Evolutionary conservation across 805 yeast species (phyloP), one percentile per base, ranked within the genome.

Genomic region (Teunomyces aglyptinius): DNA sequence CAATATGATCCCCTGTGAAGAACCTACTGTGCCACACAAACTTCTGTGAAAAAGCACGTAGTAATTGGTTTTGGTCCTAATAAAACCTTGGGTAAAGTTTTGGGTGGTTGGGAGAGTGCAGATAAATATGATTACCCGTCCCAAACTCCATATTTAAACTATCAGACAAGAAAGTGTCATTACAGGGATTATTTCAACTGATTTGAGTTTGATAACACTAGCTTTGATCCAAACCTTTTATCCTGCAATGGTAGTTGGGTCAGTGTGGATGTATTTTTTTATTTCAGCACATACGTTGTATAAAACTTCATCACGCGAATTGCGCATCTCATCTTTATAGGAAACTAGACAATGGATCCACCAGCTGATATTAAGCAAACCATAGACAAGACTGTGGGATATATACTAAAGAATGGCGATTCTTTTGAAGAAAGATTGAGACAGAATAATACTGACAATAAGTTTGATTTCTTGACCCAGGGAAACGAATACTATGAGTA

Each of bases 381-480:
- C 15, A 83, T 91, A 15, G 82, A 79, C 43, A 86, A 85, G 57
- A 86, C 96, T 0, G 89, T 85, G 0, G 78, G 71, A 3, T 88
- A 85, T 56, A 89, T 90, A 5, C 54, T 67, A 24, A 72, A 85
- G 50, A 86, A 88, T 57, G 96, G 96, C 0, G 56, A 61, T 1
- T 68, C 77, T 1, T 87, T 89, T 64, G 94, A 84, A 55, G 68
- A 69, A 7, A 68, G 85, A 42, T 75, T 88, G 47, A 65, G 66
- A 13, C 69, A 66, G 31, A 82, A 82, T 51, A 61, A 68, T 12
- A 60, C 66, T 5, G 75, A 75, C 43, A 70, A 72, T 26, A 80
- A 82, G 58, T 87, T 89, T 61, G 68, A 77, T n/a, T 91, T 91
- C 57, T 61, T 90, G 5, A 61, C 71, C 15, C 72, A 71, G 1